Percentiles rank a stretch among this genome's conserved stretches.
These are phyloP conservation scores for Pseudopediastrum boryanum DNA, from an alignment of 139 green algal genomes.

Conservation along the genomic window DNA sequence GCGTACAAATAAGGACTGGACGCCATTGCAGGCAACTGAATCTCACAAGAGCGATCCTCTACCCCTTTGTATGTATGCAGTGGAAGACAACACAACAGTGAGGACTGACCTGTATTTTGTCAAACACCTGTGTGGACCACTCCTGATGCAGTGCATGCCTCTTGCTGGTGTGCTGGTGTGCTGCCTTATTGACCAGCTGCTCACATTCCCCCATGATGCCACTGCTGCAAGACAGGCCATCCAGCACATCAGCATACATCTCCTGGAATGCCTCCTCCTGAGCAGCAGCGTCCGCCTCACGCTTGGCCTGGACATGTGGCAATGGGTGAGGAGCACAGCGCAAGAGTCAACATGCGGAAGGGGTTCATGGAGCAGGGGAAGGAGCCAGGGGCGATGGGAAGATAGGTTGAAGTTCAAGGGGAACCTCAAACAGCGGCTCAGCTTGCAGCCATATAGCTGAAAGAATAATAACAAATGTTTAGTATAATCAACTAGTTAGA, in stretches of 20 bases:
- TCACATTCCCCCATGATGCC: constrained; percentile 13
- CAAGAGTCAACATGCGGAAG: neutral
- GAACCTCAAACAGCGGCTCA: neutral
- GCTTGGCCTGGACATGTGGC: neutral
- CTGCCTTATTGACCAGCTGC: constrained; percentile 17
- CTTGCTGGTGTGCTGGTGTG: neutral
- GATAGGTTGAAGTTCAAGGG: neutral
- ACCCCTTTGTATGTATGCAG: constrained; percentile 28
- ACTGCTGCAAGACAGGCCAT: neutral
- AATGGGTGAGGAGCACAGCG: neutral
- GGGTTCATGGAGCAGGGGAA: neutral
- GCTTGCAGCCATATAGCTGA: neutral
- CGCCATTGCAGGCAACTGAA: neutral
- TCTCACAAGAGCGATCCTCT: constrained; percentile 6
- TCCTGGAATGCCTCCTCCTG: constrained; percentile 6
- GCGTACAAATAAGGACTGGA: neutral
- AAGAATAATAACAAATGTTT: neutral
- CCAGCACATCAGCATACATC: constrained; percentile 21
- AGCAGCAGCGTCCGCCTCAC: constrained; percentile 3
- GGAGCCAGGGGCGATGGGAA: neutral
- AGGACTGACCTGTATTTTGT: constrained; percentile 44
- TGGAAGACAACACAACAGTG: neutral
- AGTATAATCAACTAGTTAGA: neutral
- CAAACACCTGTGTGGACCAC: constrained; percentile 52
- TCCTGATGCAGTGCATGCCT: constrained; percentile 40